Percentiles rank a stretch among this genome's conserved stretches.
Evolutionary conservation across 2,329 filamentous ascomycete genomes (phyloP).

Genomic region (Coniochaeta sp.): DNA sequence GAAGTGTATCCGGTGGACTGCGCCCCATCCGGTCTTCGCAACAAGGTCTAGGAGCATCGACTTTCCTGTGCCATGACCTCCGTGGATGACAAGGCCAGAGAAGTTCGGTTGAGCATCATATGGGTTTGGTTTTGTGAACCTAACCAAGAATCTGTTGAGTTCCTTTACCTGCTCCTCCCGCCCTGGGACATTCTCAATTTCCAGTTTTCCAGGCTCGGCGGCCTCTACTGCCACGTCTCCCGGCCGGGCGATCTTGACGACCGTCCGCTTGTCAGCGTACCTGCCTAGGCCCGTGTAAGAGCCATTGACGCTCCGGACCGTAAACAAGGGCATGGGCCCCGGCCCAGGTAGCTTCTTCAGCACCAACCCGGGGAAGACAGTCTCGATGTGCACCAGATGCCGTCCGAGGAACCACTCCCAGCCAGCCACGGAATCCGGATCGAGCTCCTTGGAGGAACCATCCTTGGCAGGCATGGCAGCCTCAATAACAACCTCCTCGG

Average conservation of each 20-base stretch:
- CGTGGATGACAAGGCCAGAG: slow-evolving; percentile 65
- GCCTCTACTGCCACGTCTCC: slow-evolving; percentile 4
- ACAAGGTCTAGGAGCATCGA: slow-evolving; percentile 64
- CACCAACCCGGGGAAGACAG: slow-evolving; percentile 61
- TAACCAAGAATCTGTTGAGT: slow-evolving; percentile 59
- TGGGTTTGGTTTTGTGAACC: slow-evolving; percentile 37
- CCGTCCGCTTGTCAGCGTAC: slow-evolving; percentile 16
- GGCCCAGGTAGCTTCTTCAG: slow-evolving; percentile 57
- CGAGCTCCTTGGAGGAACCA: slow-evolving; percentile 18
- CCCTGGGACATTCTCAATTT: slow-evolving; percentile 56
- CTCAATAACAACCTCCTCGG: slow-evolving; percentile 50
- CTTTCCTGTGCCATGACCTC: slow-evolving; percentile 80
- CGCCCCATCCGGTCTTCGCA: slow-evolving; percentile 60
- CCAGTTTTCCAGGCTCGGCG: slow-evolving; percentile 24
- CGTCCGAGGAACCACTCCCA: slow-evolving; percentile 30
- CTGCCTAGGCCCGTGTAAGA: slow-evolving; percentile 34
- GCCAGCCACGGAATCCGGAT: slow-evolving; percentile 20
- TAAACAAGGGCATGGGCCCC: slow-evolving; percentile 54
- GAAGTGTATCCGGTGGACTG: slow-evolving; percentile 53
- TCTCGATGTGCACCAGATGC: slow-evolving; percentile 42
- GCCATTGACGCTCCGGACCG: slow-evolving; percentile 47
- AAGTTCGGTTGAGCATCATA: slow-evolving; percentile 12
- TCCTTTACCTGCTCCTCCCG: slow-evolving; percentile 54
- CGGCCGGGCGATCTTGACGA: slow-evolving; percentile 23
- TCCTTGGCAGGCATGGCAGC: slow-evolving; percentile 40